phyloP scores from a whole-genome alignment of 352 stramenopile genomes.

The Plasmopara muralis region DNA sequence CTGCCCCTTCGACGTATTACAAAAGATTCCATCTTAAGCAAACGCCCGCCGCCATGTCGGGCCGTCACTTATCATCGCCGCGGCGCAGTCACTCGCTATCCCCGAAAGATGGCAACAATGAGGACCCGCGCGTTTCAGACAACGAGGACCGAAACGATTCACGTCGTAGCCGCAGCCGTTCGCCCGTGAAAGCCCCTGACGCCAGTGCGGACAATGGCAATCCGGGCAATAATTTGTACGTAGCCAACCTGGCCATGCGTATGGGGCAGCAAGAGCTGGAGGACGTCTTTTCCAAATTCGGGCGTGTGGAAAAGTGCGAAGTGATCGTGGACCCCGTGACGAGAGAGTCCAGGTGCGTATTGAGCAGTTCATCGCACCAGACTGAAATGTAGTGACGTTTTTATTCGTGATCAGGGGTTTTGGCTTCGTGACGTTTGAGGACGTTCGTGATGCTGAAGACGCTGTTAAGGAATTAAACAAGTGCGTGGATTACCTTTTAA shows the following conservation, averaged over 20 bases:
- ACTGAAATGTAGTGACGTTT: neutral
- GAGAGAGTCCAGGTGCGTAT: slow-evolving; percentile 50
- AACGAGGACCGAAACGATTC: slow-evolving; percentile 4
- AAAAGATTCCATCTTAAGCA: slow-evolving; percentile 15
- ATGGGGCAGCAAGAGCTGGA: slow-evolving; percentile 57
- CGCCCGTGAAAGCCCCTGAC: slow-evolving; percentile 20
- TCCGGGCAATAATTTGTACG: slow-evolving; percentile 78
- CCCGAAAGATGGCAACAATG: slow-evolving; percentile 8
- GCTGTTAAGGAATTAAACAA: slow-evolving; percentile 76
- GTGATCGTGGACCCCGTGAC: slow-evolving; percentile 77
- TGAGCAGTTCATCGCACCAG: neutral
- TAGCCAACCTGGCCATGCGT: slow-evolving; percentile 56
- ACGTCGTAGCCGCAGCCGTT: slow-evolving; percentile 37
- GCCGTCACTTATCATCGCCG: slow-evolving; percentile 25
- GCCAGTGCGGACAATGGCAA: slow-evolving; percentile 24
- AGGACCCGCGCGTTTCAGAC: slow-evolving; percentile 4
- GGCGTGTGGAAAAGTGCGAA: slow-evolving; percentile 66
- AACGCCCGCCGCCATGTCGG: slow-evolving; percentile 29
- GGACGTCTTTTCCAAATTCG: slow-evolving; percentile 70
- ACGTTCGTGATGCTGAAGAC: slow-evolving; percentile 67
- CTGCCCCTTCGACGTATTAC: slow-evolving; percentile 13
- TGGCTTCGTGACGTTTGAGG: slow-evolving; percentile 73
- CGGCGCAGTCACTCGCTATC: slow-evolving; percentile 23
- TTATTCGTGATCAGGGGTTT: slow-evolving; percentile 40
- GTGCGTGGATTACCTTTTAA: slow-evolving; percentile 24